phyloP scores from a whole-genome alignment of 768 basidiomycete species.

The Sporobolomyces phaffii region DNA sequence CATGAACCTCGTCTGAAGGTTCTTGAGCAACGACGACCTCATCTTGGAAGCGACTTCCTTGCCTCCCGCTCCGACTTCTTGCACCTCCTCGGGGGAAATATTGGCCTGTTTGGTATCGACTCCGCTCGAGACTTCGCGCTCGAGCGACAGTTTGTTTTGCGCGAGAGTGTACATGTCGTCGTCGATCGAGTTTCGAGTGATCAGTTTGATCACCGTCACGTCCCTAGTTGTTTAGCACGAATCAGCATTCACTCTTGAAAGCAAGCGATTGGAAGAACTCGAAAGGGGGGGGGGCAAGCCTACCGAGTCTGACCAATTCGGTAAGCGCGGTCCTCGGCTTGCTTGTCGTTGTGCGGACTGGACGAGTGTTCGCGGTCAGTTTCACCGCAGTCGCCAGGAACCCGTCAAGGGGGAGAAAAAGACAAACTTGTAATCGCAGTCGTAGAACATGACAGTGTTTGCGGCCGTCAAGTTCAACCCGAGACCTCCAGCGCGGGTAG shows the following conservation, averaged over 20 bases:
- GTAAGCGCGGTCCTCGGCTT: conserved; percentile 95
- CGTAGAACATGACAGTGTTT: conserved; percentile 87
- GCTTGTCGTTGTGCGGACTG: conserved; percentile 71
- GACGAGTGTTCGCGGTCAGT: neutral
- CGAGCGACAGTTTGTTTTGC: conserved; percentile 12
- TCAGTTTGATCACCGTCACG: conserved; percentile 89
- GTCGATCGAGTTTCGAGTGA: conserved; percentile 61
- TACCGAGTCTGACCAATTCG: conserved; percentile 78
- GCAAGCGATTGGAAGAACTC: neutral
- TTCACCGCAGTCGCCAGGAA: too few species aligned
- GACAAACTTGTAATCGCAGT: conserved; percentile 81
- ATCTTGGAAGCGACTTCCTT: conserved; percentile 66
- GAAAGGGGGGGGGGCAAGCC: neutral
- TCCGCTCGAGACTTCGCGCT: conserved; percentile 44
- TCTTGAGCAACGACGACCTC: conserved; percentile 78
- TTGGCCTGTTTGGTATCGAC: conserved; percentile 9
- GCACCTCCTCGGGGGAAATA: conserved; percentile 49
- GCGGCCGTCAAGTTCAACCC: conserved; percentile 95
- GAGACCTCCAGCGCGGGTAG: conserved; percentile 89
- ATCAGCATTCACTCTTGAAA: too few species aligned
- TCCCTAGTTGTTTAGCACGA: conserved; percentile 51
- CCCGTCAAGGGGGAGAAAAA: neutral
- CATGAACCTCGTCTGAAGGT: conserved; percentile 74
- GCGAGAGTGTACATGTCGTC: conserved; percentile 67
- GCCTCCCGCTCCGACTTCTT: conserved; percentile 50